Conservation (phyloP, 352 stramenopile species). For the Phytophthora tubulina region DNA sequence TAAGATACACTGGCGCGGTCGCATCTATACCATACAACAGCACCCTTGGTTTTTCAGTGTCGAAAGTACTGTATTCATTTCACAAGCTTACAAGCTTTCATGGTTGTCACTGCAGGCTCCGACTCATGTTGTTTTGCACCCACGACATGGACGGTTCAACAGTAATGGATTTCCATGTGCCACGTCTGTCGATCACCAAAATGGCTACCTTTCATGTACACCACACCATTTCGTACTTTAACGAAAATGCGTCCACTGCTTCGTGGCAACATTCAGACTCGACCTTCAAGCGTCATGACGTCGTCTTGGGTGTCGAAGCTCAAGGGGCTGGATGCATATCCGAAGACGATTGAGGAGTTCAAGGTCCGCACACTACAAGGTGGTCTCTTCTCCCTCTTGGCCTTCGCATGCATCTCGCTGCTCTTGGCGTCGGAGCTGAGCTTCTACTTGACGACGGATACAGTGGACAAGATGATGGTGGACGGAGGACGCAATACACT, state of each 20-base stretch:
- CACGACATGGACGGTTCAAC: neutral
- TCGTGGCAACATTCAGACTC: constrained; percentile 26
- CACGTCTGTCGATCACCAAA: constrained; percentile 9
- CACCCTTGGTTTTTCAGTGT: too few species aligned
- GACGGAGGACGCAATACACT: constrained; percentile 76
- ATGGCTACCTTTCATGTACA: constrained; percentile 12
- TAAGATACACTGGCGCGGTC: too few species aligned
- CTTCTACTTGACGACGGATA: constrained; percentile 84
- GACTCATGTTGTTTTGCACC: neutral
- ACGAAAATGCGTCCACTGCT: neutral
- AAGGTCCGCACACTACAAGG: constrained; percentile 88
- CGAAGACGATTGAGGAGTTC: constrained; percentile 91
- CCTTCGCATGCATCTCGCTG: constrained; percentile 71
- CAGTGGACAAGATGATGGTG: constrained; percentile 88
- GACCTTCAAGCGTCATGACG: constrained; percentile 13
- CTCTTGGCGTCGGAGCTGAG: constrained; percentile 78
- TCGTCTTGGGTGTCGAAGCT: constrained; percentile 46
- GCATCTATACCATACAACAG: too few species aligned
- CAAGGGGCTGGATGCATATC: constrained; percentile 80
- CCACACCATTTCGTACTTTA: constrained; percentile 14
- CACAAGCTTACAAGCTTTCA: too few species aligned
- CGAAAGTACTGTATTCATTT: too few species aligned
- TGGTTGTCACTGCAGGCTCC: too few species aligned
- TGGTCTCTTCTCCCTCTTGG: constrained; percentile 82
- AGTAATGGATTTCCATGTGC: too few species aligned